These are phyloP conservation scores for Trichosporon inkin DNA, from an alignment of 1,284 basidiomycete genomes.

Conservation along the genomic window DNA sequence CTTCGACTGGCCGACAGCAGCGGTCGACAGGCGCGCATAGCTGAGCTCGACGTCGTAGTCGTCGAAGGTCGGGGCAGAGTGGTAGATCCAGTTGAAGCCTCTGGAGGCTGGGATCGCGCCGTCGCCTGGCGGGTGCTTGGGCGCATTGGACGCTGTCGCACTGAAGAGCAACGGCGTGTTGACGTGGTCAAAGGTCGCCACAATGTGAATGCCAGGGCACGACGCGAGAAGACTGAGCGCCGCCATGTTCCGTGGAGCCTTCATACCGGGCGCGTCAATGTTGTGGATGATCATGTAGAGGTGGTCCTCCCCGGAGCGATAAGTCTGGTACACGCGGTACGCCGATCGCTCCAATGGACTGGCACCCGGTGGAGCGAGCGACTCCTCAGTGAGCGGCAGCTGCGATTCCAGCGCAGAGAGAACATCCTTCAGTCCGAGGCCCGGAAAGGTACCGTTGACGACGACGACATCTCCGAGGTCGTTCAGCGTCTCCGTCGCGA, in stretches of 20 bases:
- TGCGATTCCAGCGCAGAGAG: slow-evolving; percentile 60
- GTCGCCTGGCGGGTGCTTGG: slow-evolving; percentile 23
- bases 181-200: slow-evolving; percentile 79
- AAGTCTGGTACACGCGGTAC: slow-evolving; percentile 62
- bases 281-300: slow-evolving; percentile 81
- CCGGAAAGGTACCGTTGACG: slow-evolving; percentile 72
- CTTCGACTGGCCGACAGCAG: slow-evolving; percentile 24
- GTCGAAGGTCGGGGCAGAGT: slow-evolving; percentile 75
- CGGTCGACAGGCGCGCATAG: slow-evolving; percentile 36
- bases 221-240: slow-evolving; percentile 66
- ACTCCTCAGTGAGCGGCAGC: slow-evolving; percentile 43
- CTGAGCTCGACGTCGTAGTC: slow-evolving; percentile 75
- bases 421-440: slow-evolving; percentile 65
- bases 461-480: slow-evolving; percentile 67
- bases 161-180: slow-evolving; percentile 70
- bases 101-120: slow-evolving; percentile 28
- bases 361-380: slow-evolving; percentile 40
- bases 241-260: slow-evolving; percentile 56
- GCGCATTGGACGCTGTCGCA: slow-evolving; percentile 34
- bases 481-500: slow-evolving; percentile 59
- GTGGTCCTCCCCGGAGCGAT: slow-evolving; percentile 49
- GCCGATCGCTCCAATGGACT: slow-evolving; percentile 59
- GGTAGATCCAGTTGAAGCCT: slow-evolving; percentile 80
- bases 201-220: slow-evolving; percentile 67
- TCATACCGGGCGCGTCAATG: slow-evolving; percentile 70